phyloP scores from a whole-genome alignment of 495 filamentous ascomycete genomes.

The Hyaloscypha finlandica region DNA sequence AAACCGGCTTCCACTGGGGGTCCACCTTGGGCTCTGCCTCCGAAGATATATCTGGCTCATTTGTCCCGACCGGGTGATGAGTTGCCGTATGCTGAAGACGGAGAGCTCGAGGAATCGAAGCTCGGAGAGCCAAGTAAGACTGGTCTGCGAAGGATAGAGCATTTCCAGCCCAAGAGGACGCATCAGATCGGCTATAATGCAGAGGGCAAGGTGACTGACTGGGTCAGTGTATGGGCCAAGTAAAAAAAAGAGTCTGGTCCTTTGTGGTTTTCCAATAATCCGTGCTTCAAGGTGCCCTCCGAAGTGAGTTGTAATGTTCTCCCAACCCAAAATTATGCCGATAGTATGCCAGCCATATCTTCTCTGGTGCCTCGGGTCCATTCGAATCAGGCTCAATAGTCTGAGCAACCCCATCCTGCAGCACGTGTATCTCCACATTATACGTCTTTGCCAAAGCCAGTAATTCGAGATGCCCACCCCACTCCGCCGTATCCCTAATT shows the following conservation, averaged over 20 bases:
- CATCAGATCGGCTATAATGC: conserved; percentile 54
- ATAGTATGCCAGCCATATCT: conserved; percentile 94
- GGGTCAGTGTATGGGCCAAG: conserved; percentile 53
- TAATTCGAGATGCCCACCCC: conserved; percentile 93
- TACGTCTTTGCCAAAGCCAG: conserved; percentile 82
- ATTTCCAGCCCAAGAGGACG: conserved; percentile 68
- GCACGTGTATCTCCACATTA: conserved; percentile 76
- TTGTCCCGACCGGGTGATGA: conserved; percentile 65
- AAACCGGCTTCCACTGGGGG: conserved; percentile 64
- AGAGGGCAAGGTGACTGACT: conserved; percentile 60
- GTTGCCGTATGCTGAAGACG: conserved; percentile 61
- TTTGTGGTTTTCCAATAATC: background rate
- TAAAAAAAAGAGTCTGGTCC: conserved; percentile 1
- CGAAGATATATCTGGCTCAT: conserved; percentile 66
- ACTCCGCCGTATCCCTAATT: conserved; percentile 89
- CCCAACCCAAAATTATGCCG: conserved; percentile 88
- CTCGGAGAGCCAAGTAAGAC: conserved; percentile 41
- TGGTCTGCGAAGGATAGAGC: conserved; percentile 59
- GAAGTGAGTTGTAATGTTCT: conserved; percentile 94
- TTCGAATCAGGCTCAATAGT: conserved; percentile 58
- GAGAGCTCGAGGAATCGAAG: conserved; percentile 50
- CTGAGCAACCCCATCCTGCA: conserved; percentile 82
- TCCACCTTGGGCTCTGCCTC: conserved; percentile 68
- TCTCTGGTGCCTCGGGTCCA: conserved; percentile 38
- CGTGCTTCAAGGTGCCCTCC: conserved; percentile 39